phyloP scores from a whole-genome alignment of 768 basidiomycete genomes.

The Gloeophyllum trabeum region DNA sequence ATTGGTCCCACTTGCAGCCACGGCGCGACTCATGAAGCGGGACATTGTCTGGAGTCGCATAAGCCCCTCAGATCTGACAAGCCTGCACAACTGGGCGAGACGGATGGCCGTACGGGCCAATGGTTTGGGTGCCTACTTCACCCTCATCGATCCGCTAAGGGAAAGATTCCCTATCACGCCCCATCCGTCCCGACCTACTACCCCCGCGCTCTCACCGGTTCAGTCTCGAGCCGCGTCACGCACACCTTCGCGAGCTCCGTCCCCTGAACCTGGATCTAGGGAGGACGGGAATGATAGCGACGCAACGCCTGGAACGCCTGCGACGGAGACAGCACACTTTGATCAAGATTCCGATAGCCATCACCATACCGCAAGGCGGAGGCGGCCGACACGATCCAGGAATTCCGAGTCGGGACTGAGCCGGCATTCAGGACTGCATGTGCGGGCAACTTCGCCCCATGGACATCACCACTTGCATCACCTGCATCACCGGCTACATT shows the following conservation, averaged over 20 bases:
- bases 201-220: constrained; percentile 30
- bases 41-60: constrained; percentile 56
- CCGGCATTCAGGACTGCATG: too few relatives aligned
- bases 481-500: background rate
- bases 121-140: constrained; percentile 53
- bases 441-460: background rate
- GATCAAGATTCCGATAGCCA: background rate
- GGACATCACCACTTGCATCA: background rate
- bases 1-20: constrained; percentile 39
- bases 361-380: background rate
- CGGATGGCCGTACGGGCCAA: constrained; percentile 45
- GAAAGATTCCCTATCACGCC: constrained; percentile 35
- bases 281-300: background rate
- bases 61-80: constrained; percentile 40
- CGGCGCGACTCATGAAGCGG: constrained; percentile 37
- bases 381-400: too few relatives aligned
- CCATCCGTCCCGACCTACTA: constrained; percentile 21
- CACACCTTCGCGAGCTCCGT: constrained; percentile 2
- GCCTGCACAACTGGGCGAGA: constrained; percentile 37
- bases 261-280: too few relatives aligned
- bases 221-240: constrained; percentile 16
- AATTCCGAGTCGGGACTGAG: too few relatives aligned
- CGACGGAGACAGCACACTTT: background rate
- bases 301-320: background rate
- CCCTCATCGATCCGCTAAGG: constrained; percentile 48